phyloP scores from a whole-genome alignment of 192 early-diverging fungal genomes.

The Chytriomyces hyalinus region DNA sequence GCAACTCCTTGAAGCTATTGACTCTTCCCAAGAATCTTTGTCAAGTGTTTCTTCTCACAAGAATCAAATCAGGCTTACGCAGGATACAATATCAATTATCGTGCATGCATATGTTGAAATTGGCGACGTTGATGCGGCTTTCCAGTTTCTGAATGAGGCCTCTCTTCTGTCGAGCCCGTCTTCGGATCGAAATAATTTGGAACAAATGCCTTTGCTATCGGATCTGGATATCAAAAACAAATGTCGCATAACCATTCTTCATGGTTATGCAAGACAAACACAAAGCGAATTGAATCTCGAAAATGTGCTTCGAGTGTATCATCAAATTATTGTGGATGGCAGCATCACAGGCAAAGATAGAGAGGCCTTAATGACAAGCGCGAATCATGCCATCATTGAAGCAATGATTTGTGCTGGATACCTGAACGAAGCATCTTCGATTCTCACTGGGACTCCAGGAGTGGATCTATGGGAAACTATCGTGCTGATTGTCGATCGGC shows the following conservation, averaged over 20 bases:
- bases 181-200: background rate
- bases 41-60: background rate
- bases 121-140: conserved; percentile 20
- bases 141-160: background rate
- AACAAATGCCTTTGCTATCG: background rate
- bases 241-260: background rate
- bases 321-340: background rate
- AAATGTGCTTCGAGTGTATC: background rate
- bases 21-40: background rate
- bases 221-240: background rate
- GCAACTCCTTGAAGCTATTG: conserved; percentile 7
- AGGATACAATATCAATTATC: background rate
- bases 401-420: conserved; percentile 10
- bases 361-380: background rate
- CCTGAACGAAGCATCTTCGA: conserved; percentile 1
- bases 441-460: background rate
- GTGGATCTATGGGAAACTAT: too few species aligned
- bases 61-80: background rate
- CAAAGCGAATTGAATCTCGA: background rate
- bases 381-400: conserved; percentile 4
- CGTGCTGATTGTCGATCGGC: too few species aligned
- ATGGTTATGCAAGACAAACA: background rate
- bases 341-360: background rate
- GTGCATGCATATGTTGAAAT: conserved; percentile 7
- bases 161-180: background rate